These are phyloP conservation scores for Rusavskia elegans DNA, from an alignment of 495 filamentous ascomycete genomes.

Conservation along the genomic window DNA sequence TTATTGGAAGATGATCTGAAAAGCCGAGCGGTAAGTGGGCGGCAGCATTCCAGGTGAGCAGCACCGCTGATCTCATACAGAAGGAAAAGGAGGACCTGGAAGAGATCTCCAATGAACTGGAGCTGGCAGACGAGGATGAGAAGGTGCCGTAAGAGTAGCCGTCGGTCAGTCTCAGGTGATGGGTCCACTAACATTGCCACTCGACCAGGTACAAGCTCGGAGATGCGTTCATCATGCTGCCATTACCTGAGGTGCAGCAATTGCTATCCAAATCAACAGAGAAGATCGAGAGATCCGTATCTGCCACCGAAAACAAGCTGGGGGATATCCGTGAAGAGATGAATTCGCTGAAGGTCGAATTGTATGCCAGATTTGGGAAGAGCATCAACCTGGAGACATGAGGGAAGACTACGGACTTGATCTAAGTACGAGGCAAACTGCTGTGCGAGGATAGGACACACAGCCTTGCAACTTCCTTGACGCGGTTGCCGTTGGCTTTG, in stretches of 20 bases:
- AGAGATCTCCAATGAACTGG: conserved; percentile 77
- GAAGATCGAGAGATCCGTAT: conserved; percentile 59
- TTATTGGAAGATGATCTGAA: conserved; percentile 68
- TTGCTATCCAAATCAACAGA: conserved; percentile 57
- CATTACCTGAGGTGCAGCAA: conserved; percentile 68
- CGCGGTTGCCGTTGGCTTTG: no score
- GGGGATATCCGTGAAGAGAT: conserved; percentile 64
- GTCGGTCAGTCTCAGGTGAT: neutral
- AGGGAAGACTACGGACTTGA: neutral
- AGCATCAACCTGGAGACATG: conserved; percentile 91
- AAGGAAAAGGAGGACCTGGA: conserved; percentile 98
- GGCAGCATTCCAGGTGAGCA: neutral
- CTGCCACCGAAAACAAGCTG: conserved; percentile 59
- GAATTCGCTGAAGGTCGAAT: conserved; percentile 67
- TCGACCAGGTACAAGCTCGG: conserved; percentile 77
- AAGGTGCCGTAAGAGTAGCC: conserved; percentile 53
- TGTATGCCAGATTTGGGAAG: conserved; percentile 87
- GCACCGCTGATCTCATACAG: conserved; percentile 28
- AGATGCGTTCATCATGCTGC: conserved; percentile 81
- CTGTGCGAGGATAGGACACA: neutral
- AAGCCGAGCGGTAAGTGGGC: conserved; percentile 50
- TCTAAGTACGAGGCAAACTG: neutral
- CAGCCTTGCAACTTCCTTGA: neutral
- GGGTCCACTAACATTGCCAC: neutral
- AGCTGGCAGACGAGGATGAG: conserved; percentile 91